phyloP scores from a whole-genome alignment of 2,329 filamentous ascomycete genomes.

The Clonostachys rosea region DNA sequence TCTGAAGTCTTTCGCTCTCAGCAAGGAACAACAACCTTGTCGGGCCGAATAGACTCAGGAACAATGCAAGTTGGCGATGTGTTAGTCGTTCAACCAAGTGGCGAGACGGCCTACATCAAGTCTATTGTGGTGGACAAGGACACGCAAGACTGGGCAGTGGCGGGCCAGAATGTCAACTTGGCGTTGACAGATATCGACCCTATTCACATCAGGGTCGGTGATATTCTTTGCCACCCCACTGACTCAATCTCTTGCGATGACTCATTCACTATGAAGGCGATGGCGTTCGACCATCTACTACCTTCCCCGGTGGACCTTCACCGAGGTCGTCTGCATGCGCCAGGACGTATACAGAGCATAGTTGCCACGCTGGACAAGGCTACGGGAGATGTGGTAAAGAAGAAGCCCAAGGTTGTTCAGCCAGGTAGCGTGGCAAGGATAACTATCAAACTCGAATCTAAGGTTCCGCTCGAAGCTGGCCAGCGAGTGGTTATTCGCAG shows the following conservation, averaged over 20 bases:
- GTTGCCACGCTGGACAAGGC: constrained; percentile 73
- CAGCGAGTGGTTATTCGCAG: constrained; percentile 77
- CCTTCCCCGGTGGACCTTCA: constrained; percentile 90
- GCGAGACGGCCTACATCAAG: constrained; percentile 77
- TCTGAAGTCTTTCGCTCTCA: constrained; percentile 81
- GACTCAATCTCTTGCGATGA: constrained; percentile 67
- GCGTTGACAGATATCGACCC: constrained; percentile 82
- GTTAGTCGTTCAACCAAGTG: constrained; percentile 74
- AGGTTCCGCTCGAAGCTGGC: constrained; percentile 75
- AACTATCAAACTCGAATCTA: constrained; percentile 66
- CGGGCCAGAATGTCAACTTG: constrained; percentile 83
- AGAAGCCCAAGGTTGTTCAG: constrained; percentile 79
- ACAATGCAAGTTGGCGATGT: constrained; percentile 80
- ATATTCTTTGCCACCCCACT: constrained; percentile 73
- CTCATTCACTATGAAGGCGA: constrained; percentile 74
- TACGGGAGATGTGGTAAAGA: constrained; percentile 71
- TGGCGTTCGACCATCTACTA: constrained; percentile 85
- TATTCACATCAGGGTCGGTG: constrained; percentile 75
- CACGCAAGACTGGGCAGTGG: constrained; percentile 80
- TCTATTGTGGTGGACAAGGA: constrained; percentile 73
- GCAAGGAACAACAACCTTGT: constrained; percentile 78
- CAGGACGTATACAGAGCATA: constrained; percentile 69
- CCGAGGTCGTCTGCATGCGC: constrained; percentile 73
- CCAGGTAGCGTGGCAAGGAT: constrained; percentile 75
- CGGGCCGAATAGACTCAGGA: constrained; percentile 81